Percentiles rank a stretch among this genome's conserved stretches.
These are phyloP conservation scores for Sugiyamaella paludigena DNA, from an alignment of 1,139 yeast species.

Conservation along the genomic window DNA sequence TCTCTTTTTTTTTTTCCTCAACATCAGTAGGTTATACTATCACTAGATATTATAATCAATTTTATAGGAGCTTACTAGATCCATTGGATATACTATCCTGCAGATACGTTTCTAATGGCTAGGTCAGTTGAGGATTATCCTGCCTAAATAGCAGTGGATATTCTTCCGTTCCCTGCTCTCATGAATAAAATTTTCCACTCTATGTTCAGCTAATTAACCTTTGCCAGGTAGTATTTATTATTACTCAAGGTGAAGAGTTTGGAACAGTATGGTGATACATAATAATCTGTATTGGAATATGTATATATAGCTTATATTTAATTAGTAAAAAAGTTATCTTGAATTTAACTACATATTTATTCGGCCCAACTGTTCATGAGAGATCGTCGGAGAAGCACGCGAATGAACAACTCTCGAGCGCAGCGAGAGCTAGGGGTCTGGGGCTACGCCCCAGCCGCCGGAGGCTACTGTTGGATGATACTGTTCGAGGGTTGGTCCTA, in stretches of 20 bases:
- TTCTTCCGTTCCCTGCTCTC: slow-evolving; percentile 37
- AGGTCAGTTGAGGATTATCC: slow-evolving; percentile 33
- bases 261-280: slow-evolving; percentile 31
- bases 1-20: slow-evolving; percentile 22
- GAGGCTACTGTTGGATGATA: no score
- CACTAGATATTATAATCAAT: slow-evolving; percentile 31
- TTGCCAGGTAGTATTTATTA: slow-evolving; percentile 14
- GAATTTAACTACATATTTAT: no score
- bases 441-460: no score
- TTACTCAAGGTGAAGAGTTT: slow-evolving; percentile 23
- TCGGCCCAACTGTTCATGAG: no score
- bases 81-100: slow-evolving; percentile 24
- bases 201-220: slow-evolving; percentile 29
- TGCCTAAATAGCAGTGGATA: slow-evolving; percentile 34
- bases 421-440: no score
- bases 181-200: slow-evolving; percentile 21
- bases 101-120: slow-evolving; percentile 24
- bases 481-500: no score
- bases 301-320: no score
- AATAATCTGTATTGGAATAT: background rate
- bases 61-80: slow-evolving; percentile 30
- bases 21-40: slow-evolving; percentile 36
- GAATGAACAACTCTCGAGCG: no score
- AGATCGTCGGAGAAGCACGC: no score
- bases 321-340: no score